Evolutionary conservation across 2,329 filamentous ascomycete species (phyloP).

Genomic region (Fusarium sororula): DNA sequence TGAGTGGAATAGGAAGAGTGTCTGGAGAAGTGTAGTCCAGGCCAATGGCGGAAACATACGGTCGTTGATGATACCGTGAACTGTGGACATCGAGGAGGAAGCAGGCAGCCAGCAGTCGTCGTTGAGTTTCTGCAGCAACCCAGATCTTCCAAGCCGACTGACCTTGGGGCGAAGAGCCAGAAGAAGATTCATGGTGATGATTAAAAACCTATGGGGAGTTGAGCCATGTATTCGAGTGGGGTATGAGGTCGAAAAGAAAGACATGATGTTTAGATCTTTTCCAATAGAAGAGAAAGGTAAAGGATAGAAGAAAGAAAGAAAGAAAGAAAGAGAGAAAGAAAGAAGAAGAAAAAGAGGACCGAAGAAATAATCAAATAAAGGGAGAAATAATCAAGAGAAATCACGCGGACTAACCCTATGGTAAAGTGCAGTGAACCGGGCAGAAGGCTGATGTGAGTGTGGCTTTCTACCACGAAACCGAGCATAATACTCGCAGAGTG

Average conservation of each 20-base stretch:
- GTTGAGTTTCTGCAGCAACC: conserved; percentile 61
- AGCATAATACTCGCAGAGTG: conserved; percentile 64
- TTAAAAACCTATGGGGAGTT: conserved; percentile 53
- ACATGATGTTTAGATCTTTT: conserved; percentile 43
- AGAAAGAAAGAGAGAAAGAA: conserved; percentile 1
- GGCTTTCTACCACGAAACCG: conserved; percentile 63
- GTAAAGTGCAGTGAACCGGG: conserved; percentile 60
- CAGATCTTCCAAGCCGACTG: conserved; percentile 60
- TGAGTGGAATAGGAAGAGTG: conserved; percentile 57
- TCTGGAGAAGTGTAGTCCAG: conserved; percentile 50
- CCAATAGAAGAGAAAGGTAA: conserved; percentile 43
- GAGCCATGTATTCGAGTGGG: conserved; percentile 32
- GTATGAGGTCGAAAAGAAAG: conserved; percentile 32
- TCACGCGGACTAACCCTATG: conserved; percentile 60
- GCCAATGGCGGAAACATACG: conserved; percentile 45
- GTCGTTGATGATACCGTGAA: conserved; percentile 63
- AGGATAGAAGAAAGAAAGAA: not conserved
- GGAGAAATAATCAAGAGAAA: conserved; percentile 13
- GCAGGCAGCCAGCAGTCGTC: conserved; percentile 64
- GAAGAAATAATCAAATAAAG: not conserved
- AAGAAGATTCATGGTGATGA: conserved; percentile 42
- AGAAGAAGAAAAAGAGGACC: not conserved
- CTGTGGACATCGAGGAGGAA: conserved; percentile 66
- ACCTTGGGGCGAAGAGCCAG: conserved; percentile 32
- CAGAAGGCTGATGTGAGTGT: conserved; percentile 57